Conservation (phyloP, 148 eudicot species). For the Rhododendron williamsianum region DNA sequence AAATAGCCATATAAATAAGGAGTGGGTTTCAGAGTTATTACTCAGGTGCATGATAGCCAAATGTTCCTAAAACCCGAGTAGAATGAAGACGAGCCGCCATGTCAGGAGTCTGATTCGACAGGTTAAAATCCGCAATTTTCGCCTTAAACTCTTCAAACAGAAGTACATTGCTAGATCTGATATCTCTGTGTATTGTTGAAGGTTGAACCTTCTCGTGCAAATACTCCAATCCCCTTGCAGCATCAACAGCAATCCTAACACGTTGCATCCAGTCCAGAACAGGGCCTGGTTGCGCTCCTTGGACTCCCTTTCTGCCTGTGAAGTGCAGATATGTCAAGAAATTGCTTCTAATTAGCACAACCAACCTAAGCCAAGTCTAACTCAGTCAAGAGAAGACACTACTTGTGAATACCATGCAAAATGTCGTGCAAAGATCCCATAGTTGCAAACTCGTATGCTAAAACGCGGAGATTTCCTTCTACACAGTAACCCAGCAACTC, state of each 20-base stretch:
- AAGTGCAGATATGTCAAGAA: not conserved
- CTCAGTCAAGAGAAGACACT: not conserved
- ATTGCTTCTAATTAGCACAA: not conserved
- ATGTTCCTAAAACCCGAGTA: slow-evolving; percentile 80
- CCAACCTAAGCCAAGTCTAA: not conserved
- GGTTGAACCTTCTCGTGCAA: slow-evolving; percentile 83
- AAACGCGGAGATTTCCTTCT: slow-evolving; percentile 56
- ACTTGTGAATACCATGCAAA: slow-evolving; percentile 53
- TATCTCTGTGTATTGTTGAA: slow-evolving; percentile 62
- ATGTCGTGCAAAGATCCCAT: slow-evolving; percentile 84
- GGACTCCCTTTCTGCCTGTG: slow-evolving; percentile 77
- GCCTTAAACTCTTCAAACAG: slow-evolving; percentile 75
- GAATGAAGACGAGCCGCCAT: slow-evolving; percentile 95
- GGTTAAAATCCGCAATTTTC: slow-evolving; percentile 80
- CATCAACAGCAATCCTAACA: slow-evolving; percentile 76
- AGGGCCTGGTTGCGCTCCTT: slow-evolving; percentile 95
- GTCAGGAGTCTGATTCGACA: slow-evolving; percentile 83
- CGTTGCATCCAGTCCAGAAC: slow-evolving; percentile 73
- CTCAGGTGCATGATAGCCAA: slow-evolving; percentile 97
- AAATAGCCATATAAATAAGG: not conserved
- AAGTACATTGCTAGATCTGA: slow-evolving; percentile 83
- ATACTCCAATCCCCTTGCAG: slow-evolving; percentile 84
- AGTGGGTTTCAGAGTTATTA: slow-evolving; percentile 23
- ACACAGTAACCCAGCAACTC: slow-evolving; percentile 80
- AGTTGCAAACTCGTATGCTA: slow-evolving; percentile 85